Base-by-base conservation (phyloP, 2,329 filamentous ascomycete genomes). In the Sarocladium strictum region DNA sequence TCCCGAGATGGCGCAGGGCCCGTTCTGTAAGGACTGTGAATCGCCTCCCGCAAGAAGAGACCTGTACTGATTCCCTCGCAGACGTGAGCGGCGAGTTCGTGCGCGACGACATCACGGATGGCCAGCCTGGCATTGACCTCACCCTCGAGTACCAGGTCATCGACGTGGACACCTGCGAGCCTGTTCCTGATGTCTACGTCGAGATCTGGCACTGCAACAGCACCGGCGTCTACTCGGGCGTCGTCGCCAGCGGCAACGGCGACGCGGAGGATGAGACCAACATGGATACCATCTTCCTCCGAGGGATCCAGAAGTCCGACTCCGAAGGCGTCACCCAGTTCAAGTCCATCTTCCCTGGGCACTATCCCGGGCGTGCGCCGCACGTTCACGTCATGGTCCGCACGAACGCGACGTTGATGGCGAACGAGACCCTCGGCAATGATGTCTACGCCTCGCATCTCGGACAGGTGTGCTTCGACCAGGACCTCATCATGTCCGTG, bases 381-480 rank as follows among this genome's bases (percentile, higher is more conserved):
- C 78, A 81, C 59, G 75, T 76, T 12, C 78, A 80, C 57, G 53
- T 71, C 37, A 60, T 71, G 52, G 64, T 74, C 72, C 65, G 72
- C 58, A 60, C 66, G 47, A 70, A 70, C 53, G 67, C 67, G 3
- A 68, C 66, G 6, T 55, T 65, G 3, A 58, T 64, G 12, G 51
- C 60, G 23, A 72, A 72, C 60, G 56, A 64, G 29, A 72, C 70
- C 0, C 64, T 72, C 5, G 64, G 65, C 23, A 65, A 63, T 26
- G 63, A 67, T 0, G 65, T 64, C 41, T 68, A 67, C 38, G 74
- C 80, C 54, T 77, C 79, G 7, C 81, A 86, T 65, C 76, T 86
- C 27, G 83, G 83, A n/a, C 83, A 87, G 65, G 67, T 83, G 54
- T 86, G 83, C 70, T 81, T 84, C 62, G 80, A 85, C 65, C 78